A percentile compares a stretch with the other conserved stretches of the same genome.
Conservation (phyloP, 176 grass and related monocot species). For the Thinopyrum elongatum region DNA sequence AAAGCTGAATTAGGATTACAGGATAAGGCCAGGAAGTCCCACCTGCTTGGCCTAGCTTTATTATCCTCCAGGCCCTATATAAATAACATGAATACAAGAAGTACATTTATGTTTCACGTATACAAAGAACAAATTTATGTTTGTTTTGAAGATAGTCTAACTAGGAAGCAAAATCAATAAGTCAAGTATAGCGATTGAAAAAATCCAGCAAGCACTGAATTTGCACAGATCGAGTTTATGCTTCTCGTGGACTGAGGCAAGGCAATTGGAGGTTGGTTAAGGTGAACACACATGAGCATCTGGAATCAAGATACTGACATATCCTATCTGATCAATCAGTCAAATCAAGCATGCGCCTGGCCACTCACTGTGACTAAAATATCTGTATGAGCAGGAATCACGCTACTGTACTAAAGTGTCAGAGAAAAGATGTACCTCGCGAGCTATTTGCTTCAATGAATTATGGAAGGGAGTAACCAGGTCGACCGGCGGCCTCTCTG, state of each 20-base stretch:
- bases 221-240: background rate
- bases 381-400: background rate
- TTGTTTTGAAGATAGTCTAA: background rate
- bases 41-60: background rate
- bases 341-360: constrained; percentile 4
- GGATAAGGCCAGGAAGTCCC: background rate
- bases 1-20: background rate
- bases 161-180: background rate
- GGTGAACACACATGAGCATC: background rate
- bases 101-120: constrained; percentile 9
- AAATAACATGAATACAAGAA: constrained; percentile 20
- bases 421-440: constrained; percentile 49
- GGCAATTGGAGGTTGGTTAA: background rate
- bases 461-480: constrained; percentile 85
- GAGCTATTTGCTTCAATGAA: constrained; percentile 87
- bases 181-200: background rate
- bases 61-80: background rate
- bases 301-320: constrained; percentile 13
- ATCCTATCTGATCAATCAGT: background rate
- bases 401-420: background rate
- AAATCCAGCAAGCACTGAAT: constrained; percentile 12
- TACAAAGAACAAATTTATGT: background rate
- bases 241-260: background rate
- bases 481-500: constrained; percentile 51
- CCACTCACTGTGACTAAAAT: constrained; percentile 7